Evolutionary conservation across 1,139 yeast genomes (phyloP), one percentile per base, ranked within the genome.

Genomic region (Yamadazyma atmosphaerica): DNA sequence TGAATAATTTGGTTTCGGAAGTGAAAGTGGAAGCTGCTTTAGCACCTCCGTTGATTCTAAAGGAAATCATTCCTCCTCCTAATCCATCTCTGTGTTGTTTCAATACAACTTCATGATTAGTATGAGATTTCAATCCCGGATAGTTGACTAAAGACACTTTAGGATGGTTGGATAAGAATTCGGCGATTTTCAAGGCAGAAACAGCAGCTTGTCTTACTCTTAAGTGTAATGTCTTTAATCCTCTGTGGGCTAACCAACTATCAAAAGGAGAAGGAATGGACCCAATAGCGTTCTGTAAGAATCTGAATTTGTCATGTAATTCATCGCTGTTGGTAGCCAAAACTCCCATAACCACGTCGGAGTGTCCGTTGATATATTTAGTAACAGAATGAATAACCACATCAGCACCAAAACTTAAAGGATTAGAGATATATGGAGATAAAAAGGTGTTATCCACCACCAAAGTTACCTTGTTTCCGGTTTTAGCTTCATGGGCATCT

Each of bases 371-470:
- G 62, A 87, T 83, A 74, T 86, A 87, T 69, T 87, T 87, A 57
- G 96, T 87, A 48, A 87, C 95, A 18, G 95, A 85, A 68, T 87
- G 96, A 33, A 85, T 83, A 40, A 86, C 95, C 43, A 86, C 76
- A 59, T 86, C 95, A 39, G 95, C 96, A 47, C 96, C 96, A 52
- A 74, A 81, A 47, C 64, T 68, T 60, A 87, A 75, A 49, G 96
- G 96, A 71, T 87, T 86, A 46, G 90, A 86, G 56, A 87, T 69
- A 64, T 92, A 92, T 51, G 97, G 97, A 14, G 96, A 88, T 57
- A 90, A 75, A 77, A 90, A 89, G 25, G 98, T 90, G 72, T 92
- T 86, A 72, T 90, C 98, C 42, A 88, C 96, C 30, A 83, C 95
- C 49, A 87, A 73, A 40, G 74, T 60, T 45, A 86, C 71, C 38